These are phyloP conservation scores for Nicotiana rustica DNA, from an alignment of 305 asterid genomes.

Conservation along the genomic window DNA sequence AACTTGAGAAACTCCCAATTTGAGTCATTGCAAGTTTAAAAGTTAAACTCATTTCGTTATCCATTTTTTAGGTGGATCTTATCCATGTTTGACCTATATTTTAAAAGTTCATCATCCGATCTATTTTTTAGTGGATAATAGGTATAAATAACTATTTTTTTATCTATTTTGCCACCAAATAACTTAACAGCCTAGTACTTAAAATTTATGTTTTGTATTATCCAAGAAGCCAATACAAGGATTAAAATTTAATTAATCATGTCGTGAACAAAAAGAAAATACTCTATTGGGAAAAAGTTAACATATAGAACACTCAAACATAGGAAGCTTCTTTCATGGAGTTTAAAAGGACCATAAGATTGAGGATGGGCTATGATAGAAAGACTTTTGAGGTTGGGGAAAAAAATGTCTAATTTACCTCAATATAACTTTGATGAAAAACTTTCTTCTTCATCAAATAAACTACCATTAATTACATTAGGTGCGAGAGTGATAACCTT, in stretches of 20 bases:
- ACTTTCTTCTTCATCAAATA: constrained; percentile 33
- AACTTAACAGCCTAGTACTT: background rate
- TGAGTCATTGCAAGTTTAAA: too few species aligned
- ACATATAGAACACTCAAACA: background rate
- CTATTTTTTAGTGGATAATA: too few species aligned
- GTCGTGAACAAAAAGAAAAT: background rate
- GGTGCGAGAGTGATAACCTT: constrained; percentile 42
- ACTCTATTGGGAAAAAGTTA: background rate
- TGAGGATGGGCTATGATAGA: background rate
- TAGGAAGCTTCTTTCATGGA: background rate
- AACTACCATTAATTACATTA: constrained; percentile 34
- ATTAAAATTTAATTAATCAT: background rate
- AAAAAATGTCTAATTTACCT: constrained; percentile 36
- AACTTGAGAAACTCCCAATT: too few species aligned
- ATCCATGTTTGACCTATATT: too few species aligned
- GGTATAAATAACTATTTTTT: too few species aligned
- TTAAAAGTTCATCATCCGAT: too few species aligned
- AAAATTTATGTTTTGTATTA: background rate
- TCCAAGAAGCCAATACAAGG: background rate
- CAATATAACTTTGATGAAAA: constrained; percentile 32
- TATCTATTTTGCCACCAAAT: too few species aligned
- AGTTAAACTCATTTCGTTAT: too few species aligned
- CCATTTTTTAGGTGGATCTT: too few species aligned
- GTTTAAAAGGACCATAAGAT: background rate
- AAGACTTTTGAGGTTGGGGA: background rate